Evolutionary conservation across 2,329 filamentous ascomycete species (phyloP).

Genomic region (Penicillium crustosum): DNA sequence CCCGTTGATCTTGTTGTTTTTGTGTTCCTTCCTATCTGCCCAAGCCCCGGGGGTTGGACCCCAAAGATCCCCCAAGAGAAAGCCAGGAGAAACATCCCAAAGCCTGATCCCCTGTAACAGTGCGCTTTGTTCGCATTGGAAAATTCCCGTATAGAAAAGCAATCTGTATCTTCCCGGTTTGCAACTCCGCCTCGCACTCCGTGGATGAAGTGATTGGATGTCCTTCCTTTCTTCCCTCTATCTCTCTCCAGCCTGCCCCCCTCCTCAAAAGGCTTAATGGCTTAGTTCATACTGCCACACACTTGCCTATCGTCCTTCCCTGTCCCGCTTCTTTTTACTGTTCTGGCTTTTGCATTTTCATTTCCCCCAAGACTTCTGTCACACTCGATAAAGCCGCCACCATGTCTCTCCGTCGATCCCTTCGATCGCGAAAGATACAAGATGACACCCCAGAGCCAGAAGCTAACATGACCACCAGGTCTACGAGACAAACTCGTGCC

Average conservation of each 20-base stretch:
- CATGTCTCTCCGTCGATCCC: constrained; percentile 43
- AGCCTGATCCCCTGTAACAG: constrained; percentile 20
- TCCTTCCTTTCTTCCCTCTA: constrained; percentile 4
- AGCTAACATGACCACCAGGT: constrained; percentile 40
- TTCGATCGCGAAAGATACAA: constrained; percentile 36
- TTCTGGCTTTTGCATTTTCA: not conserved
- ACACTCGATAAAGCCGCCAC: constrained; percentile 8
- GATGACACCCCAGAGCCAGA: constrained; percentile 30
- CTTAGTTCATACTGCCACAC: constrained; percentile 20
- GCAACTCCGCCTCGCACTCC: constrained; percentile 19
- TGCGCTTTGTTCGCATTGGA: constrained; percentile 30
- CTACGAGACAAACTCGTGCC: constrained; percentile 38
- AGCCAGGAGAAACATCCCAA: constrained; percentile 16
- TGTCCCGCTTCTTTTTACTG: constrained; percentile 9
- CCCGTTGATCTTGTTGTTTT: constrained; percentile 2
- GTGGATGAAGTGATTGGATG: constrained; percentile 14
- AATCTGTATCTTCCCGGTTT: constrained; percentile 34
- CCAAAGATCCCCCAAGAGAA: not conserved
- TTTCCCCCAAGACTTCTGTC: not conserved
- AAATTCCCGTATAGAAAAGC: constrained; percentile 22
- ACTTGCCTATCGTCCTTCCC: constrained; percentile 5
- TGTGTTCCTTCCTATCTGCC: not conserved
- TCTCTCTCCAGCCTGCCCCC: constrained; percentile 1
- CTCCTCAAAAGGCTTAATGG: not conserved
- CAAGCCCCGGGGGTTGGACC: not conserved